phyloP scores from a whole-genome alignment of 73 alveolate genomes.

The Paramecium biaurelia region DNA sequence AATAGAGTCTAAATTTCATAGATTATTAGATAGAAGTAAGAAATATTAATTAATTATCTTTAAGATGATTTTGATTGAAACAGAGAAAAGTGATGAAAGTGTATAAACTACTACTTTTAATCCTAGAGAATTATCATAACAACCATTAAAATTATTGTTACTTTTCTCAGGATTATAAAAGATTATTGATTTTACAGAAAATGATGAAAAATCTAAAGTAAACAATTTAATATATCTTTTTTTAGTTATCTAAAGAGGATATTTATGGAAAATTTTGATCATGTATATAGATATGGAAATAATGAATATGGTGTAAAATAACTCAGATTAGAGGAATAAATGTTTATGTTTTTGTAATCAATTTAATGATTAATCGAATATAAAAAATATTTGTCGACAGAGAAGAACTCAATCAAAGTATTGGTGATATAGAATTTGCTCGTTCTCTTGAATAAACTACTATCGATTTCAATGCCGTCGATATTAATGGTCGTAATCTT shows the following conservation, averaged over 20 bases:
- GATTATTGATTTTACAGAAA: not conserved
- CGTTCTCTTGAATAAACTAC: constrained; percentile 79
- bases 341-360: not conserved
- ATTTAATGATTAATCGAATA: constrained; percentile 17
- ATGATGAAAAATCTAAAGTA: not conserved
- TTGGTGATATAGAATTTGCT: constrained; percentile 78
- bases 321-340: not conserved
- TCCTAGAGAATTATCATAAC: not conserved
- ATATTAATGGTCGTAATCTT: constrained; percentile 62
- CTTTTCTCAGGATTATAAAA: not conserved
- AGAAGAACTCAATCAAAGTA: constrained; percentile 54
- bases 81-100: not conserved
- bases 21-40: not conserved
- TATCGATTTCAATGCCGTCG: constrained; percentile 80
- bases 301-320: not conserved
- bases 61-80: not conserved
- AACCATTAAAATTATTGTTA: not conserved
- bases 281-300: not conserved
- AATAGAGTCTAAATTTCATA: constrained; percentile 5
- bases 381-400: not conserved
- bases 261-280: not conserved
- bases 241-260: not conserved
- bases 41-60: not conserved
- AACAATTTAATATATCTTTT: not conserved
- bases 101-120: not conserved